Percentiles rank a stretch among this genome's conserved stretches.
phyloP scores from a whole-genome alignment of 1,284 basidiomycete genomes.

The Ceratobasidium sp. region DNA sequence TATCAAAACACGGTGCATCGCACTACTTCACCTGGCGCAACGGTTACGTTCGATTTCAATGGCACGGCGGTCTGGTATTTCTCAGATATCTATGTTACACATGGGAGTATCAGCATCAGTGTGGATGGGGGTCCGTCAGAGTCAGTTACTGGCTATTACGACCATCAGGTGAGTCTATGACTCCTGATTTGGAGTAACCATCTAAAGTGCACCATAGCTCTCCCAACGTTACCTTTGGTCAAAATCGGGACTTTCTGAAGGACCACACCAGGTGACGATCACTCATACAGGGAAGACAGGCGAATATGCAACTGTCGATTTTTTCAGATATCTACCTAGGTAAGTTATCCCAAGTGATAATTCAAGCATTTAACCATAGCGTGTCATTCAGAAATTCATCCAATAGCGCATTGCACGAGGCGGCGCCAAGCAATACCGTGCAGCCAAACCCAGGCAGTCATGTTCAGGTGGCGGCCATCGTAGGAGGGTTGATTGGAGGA shows the following conservation, averaged over 20 bases:
- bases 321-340: slow-evolving; percentile 19
- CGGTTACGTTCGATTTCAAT: neutral
- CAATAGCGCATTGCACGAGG: no score
- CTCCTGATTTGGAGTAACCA: neutral
- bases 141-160: neutral
- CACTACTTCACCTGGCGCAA: neutral
- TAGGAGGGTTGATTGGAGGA: neutral
- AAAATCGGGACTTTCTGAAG: neutral
- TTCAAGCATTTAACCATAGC: no score
- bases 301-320: slow-evolving; percentile 6
- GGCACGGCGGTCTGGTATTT: slow-evolving; percentile 29
- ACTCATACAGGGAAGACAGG: neutral
- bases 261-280: neutral
- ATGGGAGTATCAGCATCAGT: slow-evolving; percentile 2
- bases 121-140: slow-evolving; percentile 7
- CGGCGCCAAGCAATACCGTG: no score
- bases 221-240: neutral
- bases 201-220: neutral
- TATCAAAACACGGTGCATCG: neutral
- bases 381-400: no score
- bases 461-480: neutral
- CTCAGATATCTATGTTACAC: neutral
- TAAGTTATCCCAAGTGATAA: no score
- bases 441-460: neutral
- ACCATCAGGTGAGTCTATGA: neutral